phyloP scores from a whole-genome alignment of 139 green algal genomes.

The Tetradesmus lagerheimii region DNA sequence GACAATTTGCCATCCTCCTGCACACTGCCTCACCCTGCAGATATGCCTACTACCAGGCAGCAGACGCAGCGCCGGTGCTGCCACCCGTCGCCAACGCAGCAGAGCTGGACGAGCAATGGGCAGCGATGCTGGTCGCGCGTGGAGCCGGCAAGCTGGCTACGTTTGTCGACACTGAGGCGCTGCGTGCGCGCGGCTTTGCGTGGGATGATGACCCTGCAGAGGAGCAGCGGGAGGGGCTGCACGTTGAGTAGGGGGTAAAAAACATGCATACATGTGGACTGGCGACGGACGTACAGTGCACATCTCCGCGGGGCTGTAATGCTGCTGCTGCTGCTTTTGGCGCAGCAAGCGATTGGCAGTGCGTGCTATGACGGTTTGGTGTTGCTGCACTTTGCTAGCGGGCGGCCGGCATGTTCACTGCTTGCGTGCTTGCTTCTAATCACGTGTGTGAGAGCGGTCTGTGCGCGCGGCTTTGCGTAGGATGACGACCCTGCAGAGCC shows the following conservation, averaged over 20 bases:
- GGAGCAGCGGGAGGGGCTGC: background rate
- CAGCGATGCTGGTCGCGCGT: background rate
- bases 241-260: too few relatives aligned
- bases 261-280: too few relatives aligned
- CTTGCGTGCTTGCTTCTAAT: too few relatives aligned
- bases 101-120: background rate
- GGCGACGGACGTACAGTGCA: too few relatives aligned
- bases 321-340: too few relatives aligned
- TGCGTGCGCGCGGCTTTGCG: background rate
- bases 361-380: too few relatives aligned
- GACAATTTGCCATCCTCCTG: too few relatives aligned
- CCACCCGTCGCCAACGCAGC: background rate
- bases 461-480: background rate
- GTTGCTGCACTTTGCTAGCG: too few relatives aligned
- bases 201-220: background rate
- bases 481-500: background rate
- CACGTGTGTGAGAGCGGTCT: too few relatives aligned
- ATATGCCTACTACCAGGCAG: background rate
- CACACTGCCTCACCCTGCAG: background rate
- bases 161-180: background rate
- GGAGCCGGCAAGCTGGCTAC: background rate
- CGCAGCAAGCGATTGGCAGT: too few relatives aligned
- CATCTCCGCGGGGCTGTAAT: too few relatives aligned
- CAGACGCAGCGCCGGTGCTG: background rate
- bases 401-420: too few relatives aligned